phyloP scores from a whole-genome alignment of 805 yeast species.

The Metschnikowia lochheadii region DNA sequence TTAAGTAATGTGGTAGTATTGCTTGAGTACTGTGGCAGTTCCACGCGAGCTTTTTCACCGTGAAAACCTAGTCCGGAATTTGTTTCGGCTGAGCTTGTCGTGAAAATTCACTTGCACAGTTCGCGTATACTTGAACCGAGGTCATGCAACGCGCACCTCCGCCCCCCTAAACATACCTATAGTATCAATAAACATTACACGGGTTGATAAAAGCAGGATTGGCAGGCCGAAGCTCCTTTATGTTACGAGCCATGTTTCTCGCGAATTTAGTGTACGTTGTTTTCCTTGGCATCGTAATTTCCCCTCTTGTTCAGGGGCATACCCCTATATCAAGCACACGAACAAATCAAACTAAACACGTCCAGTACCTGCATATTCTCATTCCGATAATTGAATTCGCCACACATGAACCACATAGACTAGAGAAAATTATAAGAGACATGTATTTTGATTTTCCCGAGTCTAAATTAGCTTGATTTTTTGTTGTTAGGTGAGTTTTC shows the following conservation, averaged over 20 bases:
- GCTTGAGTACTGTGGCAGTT: neutral
- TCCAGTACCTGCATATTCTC: neutral
- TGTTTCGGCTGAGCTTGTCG: neutral
- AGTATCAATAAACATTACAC: too few relatives aligned
- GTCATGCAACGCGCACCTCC: neutral
- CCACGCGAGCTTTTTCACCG: too few relatives aligned
- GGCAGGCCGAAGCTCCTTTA: too few relatives aligned
- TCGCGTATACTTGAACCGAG: neutral
- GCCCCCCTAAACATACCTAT: too few relatives aligned
- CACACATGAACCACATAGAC: neutral
- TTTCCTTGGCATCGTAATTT: neutral
- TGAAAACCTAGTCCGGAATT: too few relatives aligned
- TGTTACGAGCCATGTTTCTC: too few relatives aligned
- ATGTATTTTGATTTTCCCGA: neutral
- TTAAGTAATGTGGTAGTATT: neutral
- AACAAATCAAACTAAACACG: neutral
- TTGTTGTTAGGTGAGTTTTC: neutral
- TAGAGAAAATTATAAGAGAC: neutral
- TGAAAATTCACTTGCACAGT: neutral
- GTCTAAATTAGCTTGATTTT: neutral
- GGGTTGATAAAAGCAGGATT: too few relatives aligned
- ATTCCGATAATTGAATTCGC: neutral
- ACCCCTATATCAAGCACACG: neutral
- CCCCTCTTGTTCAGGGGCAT: neutral
- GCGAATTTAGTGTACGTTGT: too few relatives aligned